Evolutionary conservation across 768 basidiomycete genomes (phyloP).

Genomic region (Mycena maculata): DNA sequence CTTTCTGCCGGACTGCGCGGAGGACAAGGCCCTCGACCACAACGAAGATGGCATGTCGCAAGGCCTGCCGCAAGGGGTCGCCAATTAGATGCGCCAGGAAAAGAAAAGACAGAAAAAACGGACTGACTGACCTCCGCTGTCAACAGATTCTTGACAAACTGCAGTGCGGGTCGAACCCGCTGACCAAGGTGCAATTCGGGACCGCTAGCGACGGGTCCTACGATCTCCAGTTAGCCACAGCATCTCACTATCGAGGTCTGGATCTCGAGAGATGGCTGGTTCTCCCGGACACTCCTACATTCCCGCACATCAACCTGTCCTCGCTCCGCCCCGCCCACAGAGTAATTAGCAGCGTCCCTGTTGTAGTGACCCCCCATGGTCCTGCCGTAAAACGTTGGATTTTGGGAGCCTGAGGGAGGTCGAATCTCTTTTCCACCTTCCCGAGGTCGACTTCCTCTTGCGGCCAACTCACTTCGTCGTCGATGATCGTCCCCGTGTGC

Average conservation of each 20-base stretch:
- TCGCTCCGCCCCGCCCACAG: slow-evolving; percentile 1
- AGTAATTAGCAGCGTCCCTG: neutral
- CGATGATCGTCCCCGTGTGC: neutral
- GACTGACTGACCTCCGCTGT: neutral
- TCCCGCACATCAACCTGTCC: slow-evolving; percentile 1
- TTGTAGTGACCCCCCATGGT: neutral
- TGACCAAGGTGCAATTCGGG: neutral
- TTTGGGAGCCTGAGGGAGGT: neutral
- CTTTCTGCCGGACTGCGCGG: neutral
- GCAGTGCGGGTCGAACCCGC: neutral
- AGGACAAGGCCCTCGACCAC: neutral
- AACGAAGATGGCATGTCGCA: neutral
- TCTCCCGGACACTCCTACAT: neutral
- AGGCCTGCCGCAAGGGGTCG: neutral
- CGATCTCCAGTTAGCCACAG: neutral
- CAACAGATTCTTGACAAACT: neutral
- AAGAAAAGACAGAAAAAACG: neutral
- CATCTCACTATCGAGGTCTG: neutral
- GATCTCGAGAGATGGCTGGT: too few species aligned
- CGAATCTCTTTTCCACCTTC: neutral
- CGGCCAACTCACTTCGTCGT: slow-evolving; percentile 5
- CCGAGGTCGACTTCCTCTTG: slow-evolving; percentile 4
- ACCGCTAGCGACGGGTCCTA: neutral
- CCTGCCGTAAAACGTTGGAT: neutral
- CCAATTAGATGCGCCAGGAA: neutral